Percentiles rank a stretch among this genome's conserved stretches.
phyloP scores from a whole-genome alignment of 2,329 filamentous ascomycete species.

The Gnomoniopsis sp. region DNA sequence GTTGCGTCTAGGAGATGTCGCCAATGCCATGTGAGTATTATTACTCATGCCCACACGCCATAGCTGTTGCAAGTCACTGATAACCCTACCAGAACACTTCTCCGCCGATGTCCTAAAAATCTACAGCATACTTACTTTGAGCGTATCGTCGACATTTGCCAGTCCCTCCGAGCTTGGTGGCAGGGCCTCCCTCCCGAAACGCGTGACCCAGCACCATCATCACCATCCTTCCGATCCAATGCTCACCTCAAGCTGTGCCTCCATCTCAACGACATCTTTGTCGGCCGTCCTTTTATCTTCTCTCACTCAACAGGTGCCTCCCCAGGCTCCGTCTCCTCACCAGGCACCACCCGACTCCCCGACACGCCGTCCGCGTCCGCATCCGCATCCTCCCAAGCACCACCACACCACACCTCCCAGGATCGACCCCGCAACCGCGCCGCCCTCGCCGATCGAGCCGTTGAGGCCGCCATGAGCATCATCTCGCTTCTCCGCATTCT shows the following conservation, averaged over 20 bases:
- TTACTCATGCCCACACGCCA: background rate
- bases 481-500: conserved; percentile 48
- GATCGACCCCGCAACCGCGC: conserved; percentile 14
- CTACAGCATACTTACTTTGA: conserved; percentile 38
- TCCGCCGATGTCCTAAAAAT: conserved; percentile 34
- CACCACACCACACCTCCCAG: background rate
- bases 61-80: background rate
- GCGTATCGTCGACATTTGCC: conserved; percentile 33
- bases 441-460: conserved; percentile 46
- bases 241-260: conserved; percentile 51
- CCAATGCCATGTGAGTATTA: conserved; percentile 34
- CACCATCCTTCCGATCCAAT: conserved; percentile 42
- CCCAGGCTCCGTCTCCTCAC: conserved; percentile 1
- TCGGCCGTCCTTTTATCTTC: conserved; percentile 52
- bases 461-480: conserved; percentile 48
- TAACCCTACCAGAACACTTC: conserved; percentile 30
- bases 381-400: background rate
- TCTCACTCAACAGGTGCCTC: conserved; percentile 21
- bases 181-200: conserved; percentile 33
- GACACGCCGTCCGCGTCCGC: background rate
- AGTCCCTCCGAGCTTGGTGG: conserved; percentile 40
- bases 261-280: conserved; percentile 50
- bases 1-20: conserved; percentile 34
- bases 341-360: background rate
- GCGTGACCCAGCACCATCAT: conserved; percentile 37